Conservation (phyloP, 352 stramenopile species). For the Phytophthora capsici region DNA sequence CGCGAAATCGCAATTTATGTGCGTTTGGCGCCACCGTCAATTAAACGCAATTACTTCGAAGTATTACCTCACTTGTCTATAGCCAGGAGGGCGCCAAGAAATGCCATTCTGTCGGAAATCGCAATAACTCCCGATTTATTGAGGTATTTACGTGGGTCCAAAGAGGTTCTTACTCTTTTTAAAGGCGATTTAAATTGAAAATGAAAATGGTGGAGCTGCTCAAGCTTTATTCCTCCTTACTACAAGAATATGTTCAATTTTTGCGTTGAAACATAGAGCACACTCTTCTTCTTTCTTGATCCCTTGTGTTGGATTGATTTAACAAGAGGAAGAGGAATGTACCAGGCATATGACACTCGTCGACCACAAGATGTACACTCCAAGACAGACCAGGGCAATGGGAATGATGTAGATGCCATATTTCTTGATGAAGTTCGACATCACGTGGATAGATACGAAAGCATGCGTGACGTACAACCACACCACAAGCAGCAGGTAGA, state of each 20-base stretch:
- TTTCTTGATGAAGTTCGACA: constrained; percentile 4
- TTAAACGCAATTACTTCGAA: too few species aligned
- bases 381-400: not conserved
- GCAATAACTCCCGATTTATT: too few species aligned
- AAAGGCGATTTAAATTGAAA: too few species aligned
- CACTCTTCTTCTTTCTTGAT: not conserved
- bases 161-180: too few species aligned
- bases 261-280: not conserved
- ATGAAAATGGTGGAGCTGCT: too few species aligned
- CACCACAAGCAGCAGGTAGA: constrained; percentile 4
- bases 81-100: too few species aligned
- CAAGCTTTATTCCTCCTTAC: too few species aligned
- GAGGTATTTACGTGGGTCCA: too few species aligned
- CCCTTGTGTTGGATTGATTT: not conserved
- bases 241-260: not conserved
- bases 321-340: constrained; percentile 1
- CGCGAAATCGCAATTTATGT: too few species aligned
- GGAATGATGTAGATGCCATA: constrained; percentile 4
- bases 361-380: constrained; percentile 6
- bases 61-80: too few species aligned
- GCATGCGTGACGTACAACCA: constrained; percentile 1
- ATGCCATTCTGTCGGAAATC: too few species aligned
- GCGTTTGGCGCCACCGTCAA: too few species aligned
- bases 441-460: constrained; percentile 6
- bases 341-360: not conserved